A percentile compares a stretch with the other conserved stretches of the same genome.
phyloP scores from a whole-genome alignment of 176 grass and related monocot genomes.

The Carex parvula region DNA sequence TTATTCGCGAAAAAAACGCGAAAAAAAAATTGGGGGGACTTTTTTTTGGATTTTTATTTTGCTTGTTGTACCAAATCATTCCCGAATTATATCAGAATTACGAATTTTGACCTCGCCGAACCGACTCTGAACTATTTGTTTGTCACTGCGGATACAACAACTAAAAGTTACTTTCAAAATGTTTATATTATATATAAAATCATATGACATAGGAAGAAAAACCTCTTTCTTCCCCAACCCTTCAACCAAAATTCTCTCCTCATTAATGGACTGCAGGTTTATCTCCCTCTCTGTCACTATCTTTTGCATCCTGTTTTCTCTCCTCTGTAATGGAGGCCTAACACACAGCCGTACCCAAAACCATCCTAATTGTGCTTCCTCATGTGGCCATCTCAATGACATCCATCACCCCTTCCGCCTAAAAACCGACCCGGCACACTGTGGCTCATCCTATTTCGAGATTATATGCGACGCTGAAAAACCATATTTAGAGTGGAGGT shows the following conservation, averaged over 20 bases:
- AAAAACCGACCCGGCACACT: conserved; percentile 2
- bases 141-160: too few species aligned
- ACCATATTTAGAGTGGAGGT: conserved; percentile 11
- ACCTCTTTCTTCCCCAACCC: not conserved
- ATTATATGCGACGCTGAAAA: not conserved
- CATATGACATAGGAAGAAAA: too few species aligned
- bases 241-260: not conserved
- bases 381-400: conserved; percentile 26
- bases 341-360: not conserved
- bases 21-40: too few species aligned
- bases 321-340: conserved; percentile 11
- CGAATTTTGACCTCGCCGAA: too few species aligned
- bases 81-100: too few species aligned
- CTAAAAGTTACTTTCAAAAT: too few species aligned
- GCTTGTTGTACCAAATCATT: too few species aligned
- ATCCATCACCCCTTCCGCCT: conserved; percentile 25
- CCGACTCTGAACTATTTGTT: too few species aligned
- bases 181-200: too few species aligned
- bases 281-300: not conserved
- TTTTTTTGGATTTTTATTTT: too few species aligned
- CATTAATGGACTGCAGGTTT: not conserved
- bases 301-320: not conserved
- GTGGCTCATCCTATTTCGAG: conserved; percentile 14
- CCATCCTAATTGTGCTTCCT: conserved; percentile 10
- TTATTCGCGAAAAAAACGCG: too few species aligned